Percentiles rank a stretch among this genome's conserved stretches.
Evolutionary conservation across 306 rosid genomes (phyloP).

Genomic region (Lathyrus tuberosus): DNA sequence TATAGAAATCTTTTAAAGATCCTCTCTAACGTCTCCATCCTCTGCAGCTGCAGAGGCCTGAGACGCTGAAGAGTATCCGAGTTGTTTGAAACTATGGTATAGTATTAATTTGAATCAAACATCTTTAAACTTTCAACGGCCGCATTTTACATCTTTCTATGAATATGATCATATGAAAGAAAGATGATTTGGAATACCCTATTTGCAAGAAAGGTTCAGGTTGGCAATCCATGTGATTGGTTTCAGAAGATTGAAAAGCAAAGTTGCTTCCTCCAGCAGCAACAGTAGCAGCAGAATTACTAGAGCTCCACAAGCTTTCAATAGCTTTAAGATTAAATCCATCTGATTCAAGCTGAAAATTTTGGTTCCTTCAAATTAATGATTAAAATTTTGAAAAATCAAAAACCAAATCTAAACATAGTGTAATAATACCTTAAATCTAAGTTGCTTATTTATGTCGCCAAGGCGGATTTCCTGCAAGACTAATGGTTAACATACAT

Average conservation of each 20-base stretch:
- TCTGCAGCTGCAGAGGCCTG: background rate
- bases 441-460: constrained; percentile 78
- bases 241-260: constrained; percentile 54
- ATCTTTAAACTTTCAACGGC: too few species aligned
- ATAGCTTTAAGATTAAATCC: constrained; percentile 65
- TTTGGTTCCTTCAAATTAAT: background rate
- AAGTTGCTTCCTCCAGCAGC: constrained; percentile 53
- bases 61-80: background rate
- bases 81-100: background rate
- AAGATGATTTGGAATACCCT: constrained; percentile 52
- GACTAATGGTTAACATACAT: background rate
- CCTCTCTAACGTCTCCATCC: background rate
- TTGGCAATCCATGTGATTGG: constrained; percentile 60
- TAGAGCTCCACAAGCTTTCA: constrained; percentile 66
- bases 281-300: constrained; percentile 33
- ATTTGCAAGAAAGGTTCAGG: constrained; percentile 72
- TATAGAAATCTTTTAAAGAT: background rate
- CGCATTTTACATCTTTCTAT: too few species aligned
- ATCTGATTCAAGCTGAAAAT: constrained; percentile 71
- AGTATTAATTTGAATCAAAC: too few species aligned
- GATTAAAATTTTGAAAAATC: background rate
- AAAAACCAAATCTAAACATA: background rate
- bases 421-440: constrained; percentile 55
- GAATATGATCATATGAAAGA: background rate
- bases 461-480: constrained; percentile 81